Evolutionary conservation across 345 rosid species (phyloP).

Genomic region (Adansonia digitata): DNA sequence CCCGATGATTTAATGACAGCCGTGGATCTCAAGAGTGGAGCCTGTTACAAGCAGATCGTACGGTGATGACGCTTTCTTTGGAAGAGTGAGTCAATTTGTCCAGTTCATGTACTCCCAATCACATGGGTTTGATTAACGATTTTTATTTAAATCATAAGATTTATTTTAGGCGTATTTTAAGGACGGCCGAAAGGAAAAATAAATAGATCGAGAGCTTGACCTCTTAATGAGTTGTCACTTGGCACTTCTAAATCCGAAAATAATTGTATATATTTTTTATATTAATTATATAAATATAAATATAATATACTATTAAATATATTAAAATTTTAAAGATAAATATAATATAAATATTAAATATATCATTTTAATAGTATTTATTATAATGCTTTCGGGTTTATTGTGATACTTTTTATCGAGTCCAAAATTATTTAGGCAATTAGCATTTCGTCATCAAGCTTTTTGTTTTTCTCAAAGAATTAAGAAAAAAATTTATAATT

Average conservation of each 20-base stretch:
- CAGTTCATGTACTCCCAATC: neutral
- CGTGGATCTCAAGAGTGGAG: neutral
- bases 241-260: neutral
- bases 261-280: neutral
- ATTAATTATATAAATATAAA: too few species aligned
- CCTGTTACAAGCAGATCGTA: neutral
- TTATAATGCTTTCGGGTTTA: too few species aligned
- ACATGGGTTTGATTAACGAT: neutral
- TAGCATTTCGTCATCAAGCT: too few species aligned
- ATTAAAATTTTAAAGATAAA: too few species aligned
- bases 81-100: neutral
- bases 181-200: neutral
- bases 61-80: neutral
- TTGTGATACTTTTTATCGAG: too few species aligned
- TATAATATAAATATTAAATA: too few species aligned
- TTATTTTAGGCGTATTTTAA: neutral
- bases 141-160: neutral
- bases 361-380: too few species aligned
- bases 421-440: too few species aligned
- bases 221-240: neutral
- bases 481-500: too few species aligned
- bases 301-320: too few species aligned
- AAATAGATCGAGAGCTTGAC: neutral
- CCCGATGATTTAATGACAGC: too few species aligned
- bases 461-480: too few species aligned